Conservation (phyloP, 306 rosid genomes). For the Trifolium dubium region DNA sequence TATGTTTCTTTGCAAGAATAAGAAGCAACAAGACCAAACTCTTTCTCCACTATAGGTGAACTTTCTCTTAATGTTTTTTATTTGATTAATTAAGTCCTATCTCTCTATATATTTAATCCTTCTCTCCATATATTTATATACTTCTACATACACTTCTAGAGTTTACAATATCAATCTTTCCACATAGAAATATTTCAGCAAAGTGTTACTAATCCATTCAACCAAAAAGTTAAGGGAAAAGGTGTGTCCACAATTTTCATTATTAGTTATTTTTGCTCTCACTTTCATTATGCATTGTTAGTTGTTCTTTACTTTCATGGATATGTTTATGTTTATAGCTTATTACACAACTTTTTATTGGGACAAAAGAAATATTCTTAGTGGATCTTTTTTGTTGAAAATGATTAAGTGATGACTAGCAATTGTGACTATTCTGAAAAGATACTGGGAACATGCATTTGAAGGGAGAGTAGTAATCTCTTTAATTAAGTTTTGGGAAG, state of each 20-base stretch:
- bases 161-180: not conserved
- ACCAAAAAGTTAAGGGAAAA: slow-evolving; percentile 6
- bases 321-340: not conserved
- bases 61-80: not conserved
- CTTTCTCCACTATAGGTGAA: slow-evolving; percentile 9
- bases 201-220: not conserved
- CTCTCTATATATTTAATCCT: not conserved
- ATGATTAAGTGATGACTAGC: not conserved
- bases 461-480: not conserved
- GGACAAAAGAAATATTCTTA: not conserved
- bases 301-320: not conserved
- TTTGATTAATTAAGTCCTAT: not conserved
- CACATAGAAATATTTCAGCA: not conserved
- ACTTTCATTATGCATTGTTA: not conserved
- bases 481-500: not conserved
- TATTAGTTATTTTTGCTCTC: not conserved
- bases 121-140: not conserved
- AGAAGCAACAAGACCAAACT: slow-evolving; percentile 4
- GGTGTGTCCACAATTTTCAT: not conserved
- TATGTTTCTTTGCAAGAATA: not conserved
- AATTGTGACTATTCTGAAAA: too few species aligned
- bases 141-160: not conserved
- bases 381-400: not conserved
- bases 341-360: not conserved
- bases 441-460: not conserved